Evolutionary conservation across 208 protist genomes (phyloP).

Genomic region (Wallacemonas sp.): DNA sequence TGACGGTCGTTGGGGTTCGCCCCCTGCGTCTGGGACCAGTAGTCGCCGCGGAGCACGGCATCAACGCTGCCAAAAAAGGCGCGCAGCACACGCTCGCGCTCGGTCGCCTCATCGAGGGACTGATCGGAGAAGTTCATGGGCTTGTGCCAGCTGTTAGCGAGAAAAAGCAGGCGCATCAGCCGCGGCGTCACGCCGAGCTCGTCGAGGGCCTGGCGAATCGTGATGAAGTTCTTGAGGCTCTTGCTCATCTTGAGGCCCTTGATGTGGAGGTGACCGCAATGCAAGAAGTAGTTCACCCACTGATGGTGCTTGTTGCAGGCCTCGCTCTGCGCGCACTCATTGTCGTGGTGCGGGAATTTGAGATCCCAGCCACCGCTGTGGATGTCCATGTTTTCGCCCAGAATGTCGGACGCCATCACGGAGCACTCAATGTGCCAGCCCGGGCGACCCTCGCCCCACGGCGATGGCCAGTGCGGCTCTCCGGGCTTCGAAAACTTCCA

Average conservation of each 20-base stretch:
- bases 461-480: slow-evolving; percentile 95
- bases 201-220: slow-evolving; percentile 92
- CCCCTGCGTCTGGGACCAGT: slow-evolving; percentile 42
- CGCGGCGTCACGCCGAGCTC: slow-evolving; percentile 71
- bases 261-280: slow-evolving; percentile 98
- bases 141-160: slow-evolving; percentile 91
- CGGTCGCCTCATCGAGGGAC: slow-evolving; percentile 84
- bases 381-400: slow-evolving; percentile 96
- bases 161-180: slow-evolving; percentile 95
- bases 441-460: slow-evolving; percentile 95
- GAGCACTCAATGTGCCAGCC: slow-evolving; percentile 99
- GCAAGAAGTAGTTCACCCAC: slow-evolving; percentile 99
- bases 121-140: slow-evolving; percentile 94
- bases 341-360: slow-evolving; percentile 99
- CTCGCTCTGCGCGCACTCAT: slow-evolving; percentile 98
- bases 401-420: slow-evolving; percentile 96
- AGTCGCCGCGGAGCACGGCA: slow-evolving; percentile 53
- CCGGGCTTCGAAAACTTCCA: slow-evolving; percentile 97
- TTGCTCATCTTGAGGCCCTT: slow-evolving; percentile 99
- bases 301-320: slow-evolving; percentile 82
- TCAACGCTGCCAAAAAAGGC: slow-evolving; percentile 88
- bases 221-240: slow-evolving; percentile 99
- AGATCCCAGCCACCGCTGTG: slow-evolving; percentile 98
- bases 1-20: slow-evolving; percentile 54
- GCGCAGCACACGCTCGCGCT: slow-evolving; percentile 79